phyloP scores from a whole-genome alignment of 176 grass and related monocot genomes.

The Bonia amplexicaulis region DNA sequence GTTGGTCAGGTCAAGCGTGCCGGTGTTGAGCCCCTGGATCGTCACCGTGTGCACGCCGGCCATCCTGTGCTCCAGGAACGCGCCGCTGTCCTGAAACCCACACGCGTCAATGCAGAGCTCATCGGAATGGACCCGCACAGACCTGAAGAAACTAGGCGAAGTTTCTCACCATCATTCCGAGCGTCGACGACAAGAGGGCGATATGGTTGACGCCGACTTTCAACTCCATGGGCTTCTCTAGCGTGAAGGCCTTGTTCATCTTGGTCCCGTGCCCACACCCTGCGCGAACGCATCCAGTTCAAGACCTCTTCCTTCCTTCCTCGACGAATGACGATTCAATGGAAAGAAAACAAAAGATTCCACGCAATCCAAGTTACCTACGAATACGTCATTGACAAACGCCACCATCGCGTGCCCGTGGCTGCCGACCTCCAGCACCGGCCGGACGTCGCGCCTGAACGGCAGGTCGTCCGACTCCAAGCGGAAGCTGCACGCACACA shows the following conservation, averaged over 20 bases:
- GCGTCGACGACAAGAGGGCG: constrained; percentile 39
- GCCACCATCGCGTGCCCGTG: constrained; percentile 58
- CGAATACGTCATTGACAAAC: constrained; percentile 55
- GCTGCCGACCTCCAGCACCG: constrained; percentile 64
- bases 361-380: constrained; percentile 33
- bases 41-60: constrained; percentile 45
- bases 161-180: constrained; percentile 22
- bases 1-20: constrained; percentile 63
- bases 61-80: constrained; percentile 64
- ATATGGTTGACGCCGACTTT: constrained; percentile 62
- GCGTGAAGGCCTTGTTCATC: constrained; percentile 56
- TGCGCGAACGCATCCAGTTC: background rate
- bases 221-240: constrained; percentile 48
- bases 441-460: constrained; percentile 43
- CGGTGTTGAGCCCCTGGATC: constrained; percentile 72
- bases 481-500: constrained; percentile 40
- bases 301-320: background rate
- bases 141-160: background rate
- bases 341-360: background rate
- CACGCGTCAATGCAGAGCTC: background rate
- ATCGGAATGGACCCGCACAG: background rate
- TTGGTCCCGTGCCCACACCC: constrained; percentile 61
- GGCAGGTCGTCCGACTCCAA: constrained; percentile 67
- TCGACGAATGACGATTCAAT: background rate
- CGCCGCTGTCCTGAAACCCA: constrained; percentile 64